A percentile compares a stretch with the other conserved stretches of the same genome.
Evolutionary conservation across 2,329 filamentous ascomycete species (phyloP).

Genomic region (Daldinia sp.): DNA sequence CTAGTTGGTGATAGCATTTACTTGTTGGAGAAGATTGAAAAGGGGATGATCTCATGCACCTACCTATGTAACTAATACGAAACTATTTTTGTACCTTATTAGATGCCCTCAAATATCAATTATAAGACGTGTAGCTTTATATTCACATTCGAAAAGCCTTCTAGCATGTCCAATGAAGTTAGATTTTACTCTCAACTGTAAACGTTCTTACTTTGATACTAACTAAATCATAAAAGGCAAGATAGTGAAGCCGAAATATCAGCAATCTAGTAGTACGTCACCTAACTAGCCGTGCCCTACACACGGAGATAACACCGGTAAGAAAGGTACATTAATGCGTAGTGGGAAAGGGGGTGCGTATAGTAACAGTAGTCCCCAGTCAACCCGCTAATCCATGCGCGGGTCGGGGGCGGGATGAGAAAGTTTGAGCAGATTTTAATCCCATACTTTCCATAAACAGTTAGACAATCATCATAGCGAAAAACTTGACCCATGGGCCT

Average conservation of each 20-base stretch:
- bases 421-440: constrained; percentile 42
- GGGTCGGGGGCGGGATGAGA: constrained; percentile 24
- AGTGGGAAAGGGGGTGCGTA: constrained; percentile 12
- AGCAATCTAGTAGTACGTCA: neutral
- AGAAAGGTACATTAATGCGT: neutral
- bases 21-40: neutral
- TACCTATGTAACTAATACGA: neutral
- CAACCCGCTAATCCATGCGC: constrained; percentile 22
- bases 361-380: constrained; percentile 12
- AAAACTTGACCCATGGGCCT: constrained; percentile 19
- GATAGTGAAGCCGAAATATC: neutral
- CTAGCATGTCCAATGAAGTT: no score
- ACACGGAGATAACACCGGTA: neutral
- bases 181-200: neutral
- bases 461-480: constrained; percentile 14
- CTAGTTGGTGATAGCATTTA: constrained; percentile 28
- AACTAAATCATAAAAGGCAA: neutral
- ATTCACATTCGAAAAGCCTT: no score
- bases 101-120: neutral
- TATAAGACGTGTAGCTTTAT: neutral
- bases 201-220: neutral
- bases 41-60: neutral
- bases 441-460: constrained; percentile 36
- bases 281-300: neutral
- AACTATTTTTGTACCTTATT: neutral